Conservation (phyloP, 768 basidiomycete species). For the Phlebiopsis flavidoalba region DNA sequence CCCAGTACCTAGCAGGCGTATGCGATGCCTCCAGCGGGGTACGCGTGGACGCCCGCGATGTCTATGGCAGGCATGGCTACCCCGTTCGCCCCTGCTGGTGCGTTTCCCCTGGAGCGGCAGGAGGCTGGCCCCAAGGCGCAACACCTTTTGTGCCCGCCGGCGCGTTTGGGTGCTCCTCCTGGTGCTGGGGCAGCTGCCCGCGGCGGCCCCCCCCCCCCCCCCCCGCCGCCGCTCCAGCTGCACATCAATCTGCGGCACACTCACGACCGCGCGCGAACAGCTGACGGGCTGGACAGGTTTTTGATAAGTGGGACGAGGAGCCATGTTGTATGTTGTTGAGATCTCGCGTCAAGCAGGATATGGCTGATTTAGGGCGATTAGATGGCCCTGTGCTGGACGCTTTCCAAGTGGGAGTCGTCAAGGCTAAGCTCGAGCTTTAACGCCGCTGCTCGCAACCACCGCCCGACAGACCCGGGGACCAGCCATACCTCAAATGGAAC, state of each 20-base stretch:
- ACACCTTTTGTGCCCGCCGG: slow-evolving; percentile 2
- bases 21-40: neutral
- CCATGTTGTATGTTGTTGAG: slow-evolving; percentile 32
- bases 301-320: slow-evolving; percentile 35
- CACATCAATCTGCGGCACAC: neutral
- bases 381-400: slow-evolving; percentile 72
- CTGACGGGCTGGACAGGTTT: slow-evolving; percentile 27
- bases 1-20: neutral
- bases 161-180: slow-evolving; percentile 2
- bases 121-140: slow-evolving; percentile 1
- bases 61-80: neutral
- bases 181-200: slow-evolving; percentile 1
- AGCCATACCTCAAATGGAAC: slow-evolving; percentile 63
- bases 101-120: neutral
- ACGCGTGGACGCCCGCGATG: neutral
- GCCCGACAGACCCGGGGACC: slow-evolving; percentile 33
- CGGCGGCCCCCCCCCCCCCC: no score
- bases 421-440: slow-evolving; percentile 47
- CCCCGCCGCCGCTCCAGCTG: slow-evolving; percentile 2
- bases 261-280: slow-evolving; percentile 21
- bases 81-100: neutral
- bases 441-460: slow-evolving; percentile 49
- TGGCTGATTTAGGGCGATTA: slow-evolving; percentile 18
- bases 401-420: slow-evolving; percentile 45
- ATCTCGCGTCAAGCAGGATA: neutral